These are phyloP conservation scores for Wickerhamomyces sp. DNA, from an alignment of 1,139 yeast species.

Conservation along the genomic window DNA sequence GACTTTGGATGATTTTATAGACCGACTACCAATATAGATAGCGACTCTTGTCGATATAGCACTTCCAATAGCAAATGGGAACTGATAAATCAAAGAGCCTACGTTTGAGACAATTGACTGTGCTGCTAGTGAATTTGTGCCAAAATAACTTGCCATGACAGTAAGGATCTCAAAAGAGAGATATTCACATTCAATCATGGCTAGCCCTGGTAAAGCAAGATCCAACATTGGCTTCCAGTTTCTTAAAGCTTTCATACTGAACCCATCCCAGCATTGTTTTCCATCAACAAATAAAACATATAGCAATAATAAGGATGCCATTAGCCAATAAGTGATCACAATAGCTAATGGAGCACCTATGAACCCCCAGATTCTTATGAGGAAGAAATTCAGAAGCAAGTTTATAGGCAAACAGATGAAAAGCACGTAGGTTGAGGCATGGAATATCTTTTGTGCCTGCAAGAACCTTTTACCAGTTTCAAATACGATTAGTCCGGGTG, in stretches of 20 bases:
- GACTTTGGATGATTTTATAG: conserved; percentile 17
- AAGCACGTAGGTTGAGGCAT: conserved; percentile 35
- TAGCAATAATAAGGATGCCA: conserved; percentile 26
- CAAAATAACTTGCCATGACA: conserved; percentile 35
- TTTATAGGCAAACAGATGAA: conserved; percentile 33
- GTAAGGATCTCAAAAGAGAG: conserved; percentile 39
- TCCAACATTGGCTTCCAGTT: conserved; percentile 33
- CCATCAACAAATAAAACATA: conserved; percentile 30
- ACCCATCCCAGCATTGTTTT: conserved; percentile 32
- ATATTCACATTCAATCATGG: conserved; percentile 40
- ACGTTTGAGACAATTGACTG: conserved; percentile 38
- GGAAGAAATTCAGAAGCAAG: conserved; percentile 26
- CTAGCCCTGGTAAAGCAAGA: conserved; percentile 36
- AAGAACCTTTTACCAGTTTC: conserved; percentile 38
- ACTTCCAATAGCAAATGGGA: conserved; percentile 39
- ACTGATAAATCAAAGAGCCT: conserved; percentile 35
- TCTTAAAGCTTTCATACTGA: conserved; percentile 21
- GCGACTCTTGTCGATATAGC: conserved; percentile 40
- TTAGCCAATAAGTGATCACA: conserved; percentile 32
- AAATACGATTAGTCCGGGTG: conserved; percentile 36
- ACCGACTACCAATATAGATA: conserved; percentile 32
- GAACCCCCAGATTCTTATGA: conserved; percentile 31
- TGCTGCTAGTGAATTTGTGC: conserved; percentile 38
- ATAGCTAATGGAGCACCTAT: conserved; percentile 37
- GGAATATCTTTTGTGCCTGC: conserved; percentile 36